Conservation (phyloP, 106 monocot species). For the Iris macrosiphon region DNA sequence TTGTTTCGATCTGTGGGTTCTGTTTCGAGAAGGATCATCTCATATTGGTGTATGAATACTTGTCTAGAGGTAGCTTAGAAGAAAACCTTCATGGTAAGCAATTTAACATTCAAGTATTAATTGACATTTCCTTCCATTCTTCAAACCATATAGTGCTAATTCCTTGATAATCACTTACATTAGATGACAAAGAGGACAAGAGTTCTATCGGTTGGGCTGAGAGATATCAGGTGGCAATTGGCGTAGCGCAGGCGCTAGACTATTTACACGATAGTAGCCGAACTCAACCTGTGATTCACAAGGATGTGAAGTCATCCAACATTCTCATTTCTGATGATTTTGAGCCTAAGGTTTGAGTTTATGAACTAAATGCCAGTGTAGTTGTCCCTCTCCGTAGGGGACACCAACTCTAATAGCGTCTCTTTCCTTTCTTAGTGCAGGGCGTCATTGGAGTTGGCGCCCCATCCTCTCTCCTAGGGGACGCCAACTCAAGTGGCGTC, state of each 20-base stretch:
- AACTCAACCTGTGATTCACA: constrained; percentile 55
- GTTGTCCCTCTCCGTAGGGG: no score
- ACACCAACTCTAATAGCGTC: no score
- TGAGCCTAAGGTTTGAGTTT: constrained; percentile 47
- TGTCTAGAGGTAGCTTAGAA: constrained; percentile 62
- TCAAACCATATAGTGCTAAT: background rate
- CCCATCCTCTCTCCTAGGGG: no score
- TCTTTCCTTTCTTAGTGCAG: no score
- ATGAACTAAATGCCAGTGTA: no score
- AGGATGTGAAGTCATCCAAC: constrained; percentile 93
- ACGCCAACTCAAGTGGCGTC: no score
- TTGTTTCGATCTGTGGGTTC: constrained; percentile 67
- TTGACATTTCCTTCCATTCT: background rate
- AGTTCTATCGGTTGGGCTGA: constrained; percentile 43
- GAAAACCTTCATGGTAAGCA: constrained; percentile 61
- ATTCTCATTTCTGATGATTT: constrained; percentile 75
- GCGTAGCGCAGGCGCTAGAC: constrained; percentile 66
- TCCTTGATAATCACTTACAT: background rate
- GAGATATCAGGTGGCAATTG: constrained; percentile 62
- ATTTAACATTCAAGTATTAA: background rate
- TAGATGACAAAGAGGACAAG: constrained; percentile 33
- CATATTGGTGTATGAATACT: constrained; percentile 63
- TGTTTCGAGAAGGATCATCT: constrained; percentile 57
- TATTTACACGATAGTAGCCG: constrained; percentile 43
- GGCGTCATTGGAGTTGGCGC: no score